Evolutionary conservation across 345 rosid genomes (phyloP).

Genomic region (Eucalyptus regnans): DNA sequence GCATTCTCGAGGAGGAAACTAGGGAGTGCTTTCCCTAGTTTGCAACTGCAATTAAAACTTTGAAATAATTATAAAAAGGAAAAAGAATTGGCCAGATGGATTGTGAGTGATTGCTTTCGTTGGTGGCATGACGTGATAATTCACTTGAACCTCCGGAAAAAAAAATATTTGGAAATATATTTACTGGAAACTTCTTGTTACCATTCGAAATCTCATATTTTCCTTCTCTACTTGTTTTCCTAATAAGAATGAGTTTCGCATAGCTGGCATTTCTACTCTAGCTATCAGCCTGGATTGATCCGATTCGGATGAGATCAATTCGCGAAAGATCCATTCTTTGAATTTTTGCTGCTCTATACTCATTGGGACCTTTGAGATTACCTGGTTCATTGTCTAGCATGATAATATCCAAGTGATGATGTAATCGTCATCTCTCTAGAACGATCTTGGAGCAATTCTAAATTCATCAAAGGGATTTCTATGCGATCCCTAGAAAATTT

Average conservation of each 20-base stretch:
- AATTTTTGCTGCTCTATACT: not conserved
- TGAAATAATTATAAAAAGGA: not conserved
- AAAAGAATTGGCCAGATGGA: not conserved
- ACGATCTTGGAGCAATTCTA: not conserved
- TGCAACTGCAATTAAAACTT: not conserved
- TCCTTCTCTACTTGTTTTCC: not conserved
- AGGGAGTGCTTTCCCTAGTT: not conserved
- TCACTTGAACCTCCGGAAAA: not conserved
- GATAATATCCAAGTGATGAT: not conserved
- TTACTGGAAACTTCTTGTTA: accelerated
- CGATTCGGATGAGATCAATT: not conserved
- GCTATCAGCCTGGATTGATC: not conserved
- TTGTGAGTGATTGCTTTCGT: not conserved
- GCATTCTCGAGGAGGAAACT: not conserved
- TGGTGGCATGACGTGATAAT: not conserved
- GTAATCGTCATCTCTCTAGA: not conserved
- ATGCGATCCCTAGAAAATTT: accelerated
- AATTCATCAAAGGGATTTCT: not conserved
- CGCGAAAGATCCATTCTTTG: not conserved
- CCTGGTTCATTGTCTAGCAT: not conserved
- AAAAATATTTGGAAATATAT: too few relatives aligned
- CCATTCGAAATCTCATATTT: too few relatives aligned
- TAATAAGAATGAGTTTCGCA: not conserved
- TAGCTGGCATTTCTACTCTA: not conserved
- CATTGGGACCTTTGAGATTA: not conserved